These are phyloP conservation scores for Colletotrichum kahawae DNA, from an alignment of 2,329 filamentous ascomycete genomes.

Conservation along the genomic window DNA sequence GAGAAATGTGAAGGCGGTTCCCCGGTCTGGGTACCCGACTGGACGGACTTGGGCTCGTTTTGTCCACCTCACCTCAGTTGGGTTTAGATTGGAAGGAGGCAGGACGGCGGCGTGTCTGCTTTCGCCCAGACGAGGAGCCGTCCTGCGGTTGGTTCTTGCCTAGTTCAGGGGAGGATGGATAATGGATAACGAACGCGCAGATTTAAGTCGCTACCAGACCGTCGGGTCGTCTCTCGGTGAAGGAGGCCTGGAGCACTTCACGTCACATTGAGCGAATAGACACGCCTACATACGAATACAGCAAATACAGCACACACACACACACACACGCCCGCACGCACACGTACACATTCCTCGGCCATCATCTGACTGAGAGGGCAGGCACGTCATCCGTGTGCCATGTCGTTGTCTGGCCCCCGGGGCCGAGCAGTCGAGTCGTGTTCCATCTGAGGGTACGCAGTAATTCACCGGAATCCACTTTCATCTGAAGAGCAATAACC, in stretches of 20 bases:
- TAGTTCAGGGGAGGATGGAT: neutral
- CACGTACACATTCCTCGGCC: neutral
- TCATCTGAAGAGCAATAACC: neutral
- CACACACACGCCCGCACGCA: neutral
- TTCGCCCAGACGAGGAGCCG: neutral
- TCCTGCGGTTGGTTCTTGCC: neutral
- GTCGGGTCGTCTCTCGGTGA: constrained; percentile 27
- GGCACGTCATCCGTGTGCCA: neutral
- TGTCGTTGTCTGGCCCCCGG: neutral
- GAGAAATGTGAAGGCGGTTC: neutral
- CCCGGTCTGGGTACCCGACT: neutral
- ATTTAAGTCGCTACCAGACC: constrained; percentile 17
- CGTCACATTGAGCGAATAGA: constrained; percentile 11
- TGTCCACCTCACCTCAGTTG: neutral
- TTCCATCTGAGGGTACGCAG: neutral
- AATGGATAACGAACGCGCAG: constrained; percentile 25
- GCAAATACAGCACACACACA: neutral
- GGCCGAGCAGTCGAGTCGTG: neutral
- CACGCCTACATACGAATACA: neutral
- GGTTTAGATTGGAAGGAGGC: constrained; percentile 4
- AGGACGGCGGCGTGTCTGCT: neutral
- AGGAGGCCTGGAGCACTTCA: constrained; percentile 14
- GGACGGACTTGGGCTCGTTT: neutral
- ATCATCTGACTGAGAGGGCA: neutral
- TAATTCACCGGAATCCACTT: neutral